Evolutionary conservation across 495 filamentous ascomycete genomes (phyloP).

Genomic region (Astrothelium subdiscretum): DNA sequence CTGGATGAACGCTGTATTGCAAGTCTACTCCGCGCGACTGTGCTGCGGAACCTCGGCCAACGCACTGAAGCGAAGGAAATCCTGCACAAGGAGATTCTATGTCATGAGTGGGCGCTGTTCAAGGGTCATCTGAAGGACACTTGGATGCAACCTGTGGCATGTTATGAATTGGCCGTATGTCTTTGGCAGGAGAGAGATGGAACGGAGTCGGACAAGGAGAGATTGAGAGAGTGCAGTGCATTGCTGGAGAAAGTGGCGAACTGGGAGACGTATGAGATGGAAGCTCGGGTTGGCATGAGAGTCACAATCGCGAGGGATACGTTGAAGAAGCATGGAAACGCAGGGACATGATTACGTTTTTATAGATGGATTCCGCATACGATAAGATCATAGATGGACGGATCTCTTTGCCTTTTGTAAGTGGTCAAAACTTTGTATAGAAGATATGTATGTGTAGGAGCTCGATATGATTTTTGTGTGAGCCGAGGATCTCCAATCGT

Average conservation of each 20-base stretch:
- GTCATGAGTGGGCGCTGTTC: conserved; percentile 53
- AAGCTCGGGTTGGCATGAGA: conserved; percentile 74
- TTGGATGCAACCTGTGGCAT: conserved; percentile 66
- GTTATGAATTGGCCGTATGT: conserved; percentile 82
- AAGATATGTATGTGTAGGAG: too few species aligned
- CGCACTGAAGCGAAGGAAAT: conserved; percentile 52
- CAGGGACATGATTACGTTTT: not conserved
- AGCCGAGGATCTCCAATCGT: too few species aligned
- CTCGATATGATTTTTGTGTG: too few species aligned
- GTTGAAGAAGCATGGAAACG: conserved; percentile 43
- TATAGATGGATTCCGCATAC: too few species aligned
- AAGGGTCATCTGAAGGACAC: conserved; percentile 68
- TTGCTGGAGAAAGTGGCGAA: conserved; percentile 67
- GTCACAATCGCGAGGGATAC: conserved; percentile 72
- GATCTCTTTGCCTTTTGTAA: too few species aligned
- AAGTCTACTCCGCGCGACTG: conserved; percentile 53
- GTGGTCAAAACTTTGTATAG: too few species aligned
- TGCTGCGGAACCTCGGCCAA: conserved; percentile 49
- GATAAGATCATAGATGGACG: not conserved
- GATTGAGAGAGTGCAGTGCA: conserved; percentile 53
- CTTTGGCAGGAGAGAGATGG: conserved; percentile 54
- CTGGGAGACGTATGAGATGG: conserved; percentile 81
- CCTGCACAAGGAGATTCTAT: conserved; percentile 48
- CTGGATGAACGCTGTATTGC: conserved; percentile 65
- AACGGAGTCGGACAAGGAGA: conserved; percentile 33